Evolutionary conservation across 306 rosid genomes (phyloP).

Genomic region (Gynostemma pentaphyllum): DNA sequence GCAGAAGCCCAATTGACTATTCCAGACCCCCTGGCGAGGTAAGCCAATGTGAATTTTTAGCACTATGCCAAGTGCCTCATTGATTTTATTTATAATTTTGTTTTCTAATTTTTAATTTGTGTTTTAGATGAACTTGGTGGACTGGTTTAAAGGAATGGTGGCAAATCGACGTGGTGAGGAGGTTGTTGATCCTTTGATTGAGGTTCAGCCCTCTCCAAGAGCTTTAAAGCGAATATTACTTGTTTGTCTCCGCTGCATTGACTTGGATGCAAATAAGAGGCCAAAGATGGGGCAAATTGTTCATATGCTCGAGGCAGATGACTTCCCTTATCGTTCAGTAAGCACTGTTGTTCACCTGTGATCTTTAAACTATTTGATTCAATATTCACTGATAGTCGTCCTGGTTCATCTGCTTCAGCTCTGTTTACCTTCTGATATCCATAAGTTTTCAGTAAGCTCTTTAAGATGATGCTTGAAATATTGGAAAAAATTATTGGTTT

Average conservation of each 20-base stretch:
- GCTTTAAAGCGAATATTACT: conserved; percentile 72
- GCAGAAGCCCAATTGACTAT: conserved; percentile 90
- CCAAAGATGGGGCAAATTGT: conserved; percentile 98
- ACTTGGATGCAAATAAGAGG: conserved; percentile 71
- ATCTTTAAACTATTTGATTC: neutral
- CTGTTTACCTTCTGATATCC: neutral
- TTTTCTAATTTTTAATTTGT: neutral
- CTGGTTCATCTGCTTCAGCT: neutral
- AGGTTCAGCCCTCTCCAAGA: conserved; percentile 62
- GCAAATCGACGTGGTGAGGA: conserved; percentile 82
- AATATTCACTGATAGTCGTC: neutral
- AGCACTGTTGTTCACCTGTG: conserved; percentile 10
- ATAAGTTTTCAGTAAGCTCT: neutral
- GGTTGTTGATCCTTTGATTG: conserved; percentile 65
- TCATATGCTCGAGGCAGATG: conserved; percentile 97
- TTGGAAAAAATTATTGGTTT: neutral
- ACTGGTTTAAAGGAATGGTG: conserved; percentile 92
- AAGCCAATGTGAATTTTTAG: conserved; percentile 11
- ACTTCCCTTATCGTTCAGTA: conserved; percentile 84
- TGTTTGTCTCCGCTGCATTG: conserved; percentile 83
- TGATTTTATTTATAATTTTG: neutral
- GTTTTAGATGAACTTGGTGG: conserved; percentile 89
- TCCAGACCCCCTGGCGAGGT: conserved; percentile 91
- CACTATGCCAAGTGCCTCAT: neutral
- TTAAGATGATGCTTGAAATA: neutral